Percentiles rank a stretch among this genome's conserved stretches.
These are phyloP conservation scores for Penicillium sp. DNA, from an alignment of 2,329 filamentous ascomycete species.

Conservation along the genomic window DNA sequence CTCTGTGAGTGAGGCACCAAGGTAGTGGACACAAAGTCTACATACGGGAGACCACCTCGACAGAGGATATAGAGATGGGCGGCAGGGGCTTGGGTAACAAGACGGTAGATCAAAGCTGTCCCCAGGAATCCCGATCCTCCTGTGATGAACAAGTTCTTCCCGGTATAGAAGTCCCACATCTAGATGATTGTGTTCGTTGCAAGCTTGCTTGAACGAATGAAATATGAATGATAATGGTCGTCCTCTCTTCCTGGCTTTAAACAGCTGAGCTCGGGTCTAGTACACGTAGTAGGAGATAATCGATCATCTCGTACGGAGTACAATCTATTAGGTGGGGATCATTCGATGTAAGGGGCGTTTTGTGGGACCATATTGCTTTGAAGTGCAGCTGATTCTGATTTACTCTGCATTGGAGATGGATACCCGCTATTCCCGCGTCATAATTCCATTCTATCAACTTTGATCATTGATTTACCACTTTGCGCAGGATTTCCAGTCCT, in stretches of 20 bases:
- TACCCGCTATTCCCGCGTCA: no score
- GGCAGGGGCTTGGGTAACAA: constrained; percentile 1
- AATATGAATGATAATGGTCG: neutral
- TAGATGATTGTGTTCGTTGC: neutral
- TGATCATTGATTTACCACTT: no score
- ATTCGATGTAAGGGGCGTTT: no score
- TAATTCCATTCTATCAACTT: no score
- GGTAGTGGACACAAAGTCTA: neutral
- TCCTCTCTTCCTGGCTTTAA: neutral
- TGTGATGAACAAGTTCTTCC: constrained; percentile 15
- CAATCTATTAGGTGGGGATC: no score
- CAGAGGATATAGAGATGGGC: constrained; percentile 16
- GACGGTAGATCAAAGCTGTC: constrained; percentile 12
- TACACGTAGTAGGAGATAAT: no score
- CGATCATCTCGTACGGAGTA: no score
- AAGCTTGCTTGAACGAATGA: neutral
- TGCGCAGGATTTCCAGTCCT: no score
- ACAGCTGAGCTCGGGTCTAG: neutral
- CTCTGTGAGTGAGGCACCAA: neutral
- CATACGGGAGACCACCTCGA: constrained; percentile 10
- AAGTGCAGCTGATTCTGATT: no score
- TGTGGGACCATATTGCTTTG: no score
- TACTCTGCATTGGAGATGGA: no score
- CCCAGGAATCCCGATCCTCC: constrained; percentile 20
- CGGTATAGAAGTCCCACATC: constrained; percentile 23